Conservation (phyloP, 2,329 filamentous ascomycete genomes). For the Dactylellina drechsleri region DNA sequence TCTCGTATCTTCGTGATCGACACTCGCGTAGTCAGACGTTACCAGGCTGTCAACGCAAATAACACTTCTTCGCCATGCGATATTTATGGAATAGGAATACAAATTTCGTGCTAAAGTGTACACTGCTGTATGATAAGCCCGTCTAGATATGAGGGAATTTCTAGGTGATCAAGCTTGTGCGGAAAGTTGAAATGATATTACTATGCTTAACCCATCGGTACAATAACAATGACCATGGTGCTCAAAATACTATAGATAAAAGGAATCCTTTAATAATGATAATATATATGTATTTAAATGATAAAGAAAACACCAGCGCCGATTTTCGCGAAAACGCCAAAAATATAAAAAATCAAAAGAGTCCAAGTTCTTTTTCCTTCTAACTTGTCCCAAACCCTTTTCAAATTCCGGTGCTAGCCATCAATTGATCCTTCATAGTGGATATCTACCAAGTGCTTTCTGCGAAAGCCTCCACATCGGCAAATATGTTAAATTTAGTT, state of each 20-base stretch:
- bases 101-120: no score
- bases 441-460: constrained; percentile 3
- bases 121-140: no score
- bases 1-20: constrained; percentile 16
- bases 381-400: constrained; percentile 7
- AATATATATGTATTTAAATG: not conserved
- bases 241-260: no score
- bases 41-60: constrained; percentile 22
- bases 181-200: no score
- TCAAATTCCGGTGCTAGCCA: constrained; percentile 12
- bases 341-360: constrained; percentile 16
- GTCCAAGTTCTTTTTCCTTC: constrained; percentile 12
- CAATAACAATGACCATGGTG: no score
- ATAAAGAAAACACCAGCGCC: constrained; percentile 34
- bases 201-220: no score
- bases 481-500: constrained; percentile 14
- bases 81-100: no score
- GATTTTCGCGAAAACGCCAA: constrained; percentile 25
- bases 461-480: not conserved
- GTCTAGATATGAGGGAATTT: no score
- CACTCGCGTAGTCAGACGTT: constrained; percentile 24
- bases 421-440: not conserved
- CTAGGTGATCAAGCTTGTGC: no score
- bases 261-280: no score
- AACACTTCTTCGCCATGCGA: not conserved